Evolutionary conservation across 768 basidiomycete genomes (phyloP).

Genomic region (Dacryopinax primogenitus): DNA sequence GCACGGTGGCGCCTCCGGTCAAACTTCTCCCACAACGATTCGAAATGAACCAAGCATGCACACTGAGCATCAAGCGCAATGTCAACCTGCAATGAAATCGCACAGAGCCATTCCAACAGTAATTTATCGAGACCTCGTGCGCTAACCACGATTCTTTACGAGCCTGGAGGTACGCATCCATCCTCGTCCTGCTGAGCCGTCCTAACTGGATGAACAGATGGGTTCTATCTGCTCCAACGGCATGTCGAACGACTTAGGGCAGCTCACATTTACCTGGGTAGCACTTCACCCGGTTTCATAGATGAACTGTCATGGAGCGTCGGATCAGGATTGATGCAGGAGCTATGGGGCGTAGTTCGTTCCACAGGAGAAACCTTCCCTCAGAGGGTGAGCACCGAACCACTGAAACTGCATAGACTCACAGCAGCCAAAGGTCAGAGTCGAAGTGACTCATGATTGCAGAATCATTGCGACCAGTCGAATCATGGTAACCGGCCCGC

Average conservation of each 20-base stretch:
- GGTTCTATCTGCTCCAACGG: not conserved
- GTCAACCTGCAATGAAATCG: too few species aligned
- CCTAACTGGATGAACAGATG: not conserved
- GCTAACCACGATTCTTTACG: not conserved
- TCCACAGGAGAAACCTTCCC: not conserved
- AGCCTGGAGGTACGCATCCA: not conserved
- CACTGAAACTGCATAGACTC: not conserved
- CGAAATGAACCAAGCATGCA: too few species aligned
- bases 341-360: not conserved
- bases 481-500: not conserved
- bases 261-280: not conserved
- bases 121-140: too few species aligned
- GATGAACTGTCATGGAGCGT: not conserved
- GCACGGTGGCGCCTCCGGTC: too few species aligned
- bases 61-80: too few species aligned
- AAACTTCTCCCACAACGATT: too few species aligned
- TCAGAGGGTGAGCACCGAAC: not conserved
- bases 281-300: not conserved
- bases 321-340: not conserved
- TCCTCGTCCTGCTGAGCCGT: not conserved
- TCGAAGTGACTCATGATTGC: not conserved
- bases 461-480: not conserved
- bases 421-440: not conserved
- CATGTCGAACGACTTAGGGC: not conserved
- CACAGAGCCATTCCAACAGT: too few species aligned